Conservation (phyloP, 345 rosid species). For the Triadica sebifera region DNA sequence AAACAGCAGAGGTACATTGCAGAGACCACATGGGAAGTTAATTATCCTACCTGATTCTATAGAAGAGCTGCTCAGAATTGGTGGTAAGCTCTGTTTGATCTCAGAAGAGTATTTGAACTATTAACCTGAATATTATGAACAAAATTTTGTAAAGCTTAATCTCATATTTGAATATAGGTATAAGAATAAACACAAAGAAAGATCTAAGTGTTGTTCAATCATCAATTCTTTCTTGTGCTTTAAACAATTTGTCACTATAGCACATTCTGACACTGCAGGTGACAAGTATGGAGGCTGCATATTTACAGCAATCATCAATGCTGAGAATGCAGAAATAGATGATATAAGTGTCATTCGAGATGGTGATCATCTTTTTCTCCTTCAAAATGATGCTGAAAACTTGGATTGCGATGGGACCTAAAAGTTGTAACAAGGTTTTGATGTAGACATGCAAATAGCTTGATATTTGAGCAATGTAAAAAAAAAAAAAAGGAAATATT, state of each 20-base stretch:
- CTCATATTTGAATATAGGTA: not conserved
- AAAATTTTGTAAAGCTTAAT: slow-evolving; percentile 7
- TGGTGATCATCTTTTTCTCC: slow-evolving; percentile 86
- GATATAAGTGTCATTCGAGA: slow-evolving; percentile 79
- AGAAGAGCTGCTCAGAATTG: slow-evolving; percentile 69
- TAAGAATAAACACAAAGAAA: not conserved
- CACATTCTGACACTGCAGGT: slow-evolving; percentile 61
- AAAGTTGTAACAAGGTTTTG: slow-evolving; percentile 10
- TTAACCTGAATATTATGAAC: slow-evolving; percentile 27
- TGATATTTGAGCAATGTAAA: slow-evolving; percentile 34
- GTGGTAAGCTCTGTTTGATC: slow-evolving; percentile 58
- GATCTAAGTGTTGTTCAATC: slow-evolving; percentile 3
- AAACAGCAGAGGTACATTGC: slow-evolving; percentile 29
- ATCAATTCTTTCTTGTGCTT: slow-evolving; percentile 22
- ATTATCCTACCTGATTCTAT: slow-evolving; percentile 76
- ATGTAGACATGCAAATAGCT: slow-evolving; percentile 20
- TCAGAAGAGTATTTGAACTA: slow-evolving; percentile 20
- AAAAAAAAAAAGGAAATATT: slow-evolving; percentile 3
- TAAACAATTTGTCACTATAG: slow-evolving; percentile 29
- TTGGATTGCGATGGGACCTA: slow-evolving; percentile 23
- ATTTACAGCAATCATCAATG: slow-evolving; percentile 51
- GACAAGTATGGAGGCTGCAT: slow-evolving; percentile 68
- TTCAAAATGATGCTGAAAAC: slow-evolving; percentile 37
- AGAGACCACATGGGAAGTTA: slow-evolving; percentile 47
- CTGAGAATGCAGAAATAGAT: slow-evolving; percentile 76